Evolutionary conservation across 2,329 filamentous ascomycete genomes (phyloP).

Genomic region (Clarireedia monteithiana): DNA sequence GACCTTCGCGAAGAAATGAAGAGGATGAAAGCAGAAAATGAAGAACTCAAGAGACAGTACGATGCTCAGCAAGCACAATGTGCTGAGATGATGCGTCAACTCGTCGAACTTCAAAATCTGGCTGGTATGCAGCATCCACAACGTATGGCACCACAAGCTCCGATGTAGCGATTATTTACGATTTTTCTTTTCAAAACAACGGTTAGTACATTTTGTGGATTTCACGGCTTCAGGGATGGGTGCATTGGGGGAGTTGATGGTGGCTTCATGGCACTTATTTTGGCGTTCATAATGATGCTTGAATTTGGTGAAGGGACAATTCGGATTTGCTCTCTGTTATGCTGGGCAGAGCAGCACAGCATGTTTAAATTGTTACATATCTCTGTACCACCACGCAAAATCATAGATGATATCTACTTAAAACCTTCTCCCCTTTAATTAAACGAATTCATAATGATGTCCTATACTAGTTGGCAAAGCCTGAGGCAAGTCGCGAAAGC

Average conservation of each 20-base stretch:
- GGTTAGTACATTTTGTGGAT: background rate
- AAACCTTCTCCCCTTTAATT: background rate
- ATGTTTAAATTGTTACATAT: background rate
- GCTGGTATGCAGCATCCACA: slow-evolving; percentile 3
- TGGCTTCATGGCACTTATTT: background rate
- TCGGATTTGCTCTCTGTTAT: background rate
- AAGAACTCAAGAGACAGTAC: slow-evolving; percentile 34
- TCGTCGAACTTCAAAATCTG: slow-evolving; percentile 7
- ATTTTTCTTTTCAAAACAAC: background rate
- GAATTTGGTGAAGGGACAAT: background rate
- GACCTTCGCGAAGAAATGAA: slow-evolving; percentile 56
- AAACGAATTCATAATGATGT: background rate
- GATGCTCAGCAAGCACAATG: slow-evolving; percentile 5
- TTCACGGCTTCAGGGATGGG: slow-evolving; percentile 3
- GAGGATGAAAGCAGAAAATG: slow-evolving; percentile 56
- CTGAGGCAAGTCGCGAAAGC: background rate
- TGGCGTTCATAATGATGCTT: slow-evolving; percentile 3
- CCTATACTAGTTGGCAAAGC: background rate
- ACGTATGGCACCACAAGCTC: slow-evolving; percentile 8
- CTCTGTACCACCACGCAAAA: background rate
- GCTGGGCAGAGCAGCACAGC: background rate
- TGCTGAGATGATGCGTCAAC: slow-evolving; percentile 10
- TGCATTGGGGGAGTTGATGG: slow-evolving; percentile 8
- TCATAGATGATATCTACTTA: background rate
- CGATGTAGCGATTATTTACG: slow-evolving; percentile 1